Evolutionary conservation across 2,329 filamentous ascomycete genomes (phyloP).

Genomic region (Aspergillus aculeatinus): DNA sequence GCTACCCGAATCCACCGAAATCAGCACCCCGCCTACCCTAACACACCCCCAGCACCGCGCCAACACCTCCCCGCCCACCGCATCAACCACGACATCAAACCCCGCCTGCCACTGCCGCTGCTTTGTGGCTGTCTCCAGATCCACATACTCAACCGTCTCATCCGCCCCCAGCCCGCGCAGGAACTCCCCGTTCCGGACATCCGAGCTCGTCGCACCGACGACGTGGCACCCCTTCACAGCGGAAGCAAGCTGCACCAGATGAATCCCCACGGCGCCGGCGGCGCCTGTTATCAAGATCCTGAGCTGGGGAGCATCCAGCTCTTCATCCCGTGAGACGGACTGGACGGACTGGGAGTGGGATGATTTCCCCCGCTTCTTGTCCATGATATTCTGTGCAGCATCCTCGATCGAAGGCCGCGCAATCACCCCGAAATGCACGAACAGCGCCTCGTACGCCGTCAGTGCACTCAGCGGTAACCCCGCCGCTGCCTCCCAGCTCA

Average conservation of each 20-base stretch:
- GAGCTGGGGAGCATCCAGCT: background rate
- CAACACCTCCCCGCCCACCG: conserved; percentile 26
- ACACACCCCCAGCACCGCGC: conserved; percentile 23
- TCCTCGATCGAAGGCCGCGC: background rate
- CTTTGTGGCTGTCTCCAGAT: background rate
- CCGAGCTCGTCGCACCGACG: conserved; percentile 40
- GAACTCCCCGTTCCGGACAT: conserved; percentile 34
- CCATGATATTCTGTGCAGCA: background rate
- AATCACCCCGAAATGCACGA: conserved; percentile 23
- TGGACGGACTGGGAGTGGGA: too few relatives aligned
- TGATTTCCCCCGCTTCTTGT: background rate
- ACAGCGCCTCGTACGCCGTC: conserved; percentile 36
- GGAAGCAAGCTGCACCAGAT: conserved; percentile 39
- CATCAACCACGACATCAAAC: conserved; percentile 30
- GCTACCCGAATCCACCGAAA: conserved; percentile 31
- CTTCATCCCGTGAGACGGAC: too few relatives aligned
- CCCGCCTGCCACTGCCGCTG: background rate
- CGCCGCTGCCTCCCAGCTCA: conserved; percentile 26
- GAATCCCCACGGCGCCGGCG: conserved; percentile 40
- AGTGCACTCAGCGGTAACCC: conserved; percentile 29
- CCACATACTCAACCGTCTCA: conserved; percentile 39
- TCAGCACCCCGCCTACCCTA: conserved; percentile 18
- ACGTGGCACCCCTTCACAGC: conserved; percentile 27
- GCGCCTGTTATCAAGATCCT: conserved; percentile 38
- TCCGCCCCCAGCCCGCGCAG: conserved; percentile 38